phyloP scores from a whole-genome alignment of 1,284 basidiomycete species.

The Laetiporus sulphureus region DNA sequence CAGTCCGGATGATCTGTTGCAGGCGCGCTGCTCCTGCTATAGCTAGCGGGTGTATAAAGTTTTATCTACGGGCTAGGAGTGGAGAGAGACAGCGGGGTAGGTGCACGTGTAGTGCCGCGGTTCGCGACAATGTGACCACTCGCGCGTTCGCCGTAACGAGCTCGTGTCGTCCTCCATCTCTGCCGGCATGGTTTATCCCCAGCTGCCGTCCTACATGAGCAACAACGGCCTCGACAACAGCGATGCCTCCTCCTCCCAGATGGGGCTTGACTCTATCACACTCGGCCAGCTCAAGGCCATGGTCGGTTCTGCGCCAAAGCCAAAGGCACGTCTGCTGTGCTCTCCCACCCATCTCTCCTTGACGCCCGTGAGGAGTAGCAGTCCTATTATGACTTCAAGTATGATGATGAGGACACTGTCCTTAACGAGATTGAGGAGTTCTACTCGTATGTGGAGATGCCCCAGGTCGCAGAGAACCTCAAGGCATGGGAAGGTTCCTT shows the following conservation, averaged over 20 bases:
- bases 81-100: too few species aligned
- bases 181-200: conserved; percentile 23
- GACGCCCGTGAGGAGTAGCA: conserved; percentile 43
- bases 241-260: conserved; percentile 4
- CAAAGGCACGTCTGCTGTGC: conserved; percentile 54
- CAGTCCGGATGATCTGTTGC: too few species aligned
- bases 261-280: conserved; percentile 62
- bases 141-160: conserved; percentile 1
- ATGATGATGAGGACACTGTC: conserved; percentile 92
- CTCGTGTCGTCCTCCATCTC: conserved; percentile 1
- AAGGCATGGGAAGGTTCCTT: conserved; percentile 86
- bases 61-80: too few species aligned
- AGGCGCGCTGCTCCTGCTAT: too few species aligned
- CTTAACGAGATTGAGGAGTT: conserved; percentile 98
- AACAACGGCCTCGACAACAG: conserved; percentile 16
- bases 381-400: conserved; percentile 84
- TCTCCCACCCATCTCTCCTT: conserved; percentile 8
- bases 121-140: neutral
- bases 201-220: conserved; percentile 19
- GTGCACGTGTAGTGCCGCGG: too few species aligned
- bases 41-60: too few species aligned
- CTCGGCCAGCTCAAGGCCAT: conserved; percentile 77
- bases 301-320: conserved; percentile 65
- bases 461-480: conserved; percentile 83
- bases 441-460: conserved; percentile 96